These are phyloP conservation scores for Colletotrichum gloeosporioides DNA, from an alignment of 2,329 filamentous ascomycete genomes.

Conservation along the genomic window DNA sequence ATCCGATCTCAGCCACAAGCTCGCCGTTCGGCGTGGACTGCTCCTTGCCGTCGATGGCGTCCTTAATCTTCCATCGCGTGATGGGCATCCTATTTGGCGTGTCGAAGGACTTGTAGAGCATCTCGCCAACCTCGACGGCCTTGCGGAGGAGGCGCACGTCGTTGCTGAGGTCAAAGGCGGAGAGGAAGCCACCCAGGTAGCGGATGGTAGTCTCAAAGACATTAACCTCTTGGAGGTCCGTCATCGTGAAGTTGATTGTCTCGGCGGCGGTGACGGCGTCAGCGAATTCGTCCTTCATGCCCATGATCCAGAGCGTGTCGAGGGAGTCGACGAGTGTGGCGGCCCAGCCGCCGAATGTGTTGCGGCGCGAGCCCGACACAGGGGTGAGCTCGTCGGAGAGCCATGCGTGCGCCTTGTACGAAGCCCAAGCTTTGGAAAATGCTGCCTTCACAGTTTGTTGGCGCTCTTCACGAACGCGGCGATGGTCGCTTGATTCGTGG, in stretches of 20 bases:
- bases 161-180: conserved; percentile 50
- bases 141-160: conserved; percentile 47
- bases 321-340: conserved; percentile 66
- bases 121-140: conserved; percentile 50
- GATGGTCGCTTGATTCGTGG: conserved; percentile 24
- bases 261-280: conserved; percentile 54
- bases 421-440: conserved; percentile 51
- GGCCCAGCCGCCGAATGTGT: conserved; percentile 59
- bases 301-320: conserved; percentile 70
- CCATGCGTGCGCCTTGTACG: conserved; percentile 60
- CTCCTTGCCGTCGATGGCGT: conserved; percentile 27
- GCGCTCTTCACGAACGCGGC: conserved; percentile 29
- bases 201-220: conserved; percentile 52
- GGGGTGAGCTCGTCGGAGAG: conserved; percentile 56
- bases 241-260: conserved; percentile 53
- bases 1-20: conserved; percentile 68
- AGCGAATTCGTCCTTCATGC: conserved; percentile 59
- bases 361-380: conserved; percentile 49
- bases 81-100: conserved; percentile 53
- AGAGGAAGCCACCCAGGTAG: conserved; percentile 48
- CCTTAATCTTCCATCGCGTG: conserved; percentile 30
- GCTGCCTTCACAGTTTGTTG: conserved; percentile 44
- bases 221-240: conserved; percentile 41
- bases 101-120: conserved; percentile 53
- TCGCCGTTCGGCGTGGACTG: conserved; percentile 23